Evolutionary conservation across 2,329 filamentous ascomycete genomes (phyloP), one percentile per base, ranked within the genome.

Genomic region (Cordyceps sp.): DNA sequence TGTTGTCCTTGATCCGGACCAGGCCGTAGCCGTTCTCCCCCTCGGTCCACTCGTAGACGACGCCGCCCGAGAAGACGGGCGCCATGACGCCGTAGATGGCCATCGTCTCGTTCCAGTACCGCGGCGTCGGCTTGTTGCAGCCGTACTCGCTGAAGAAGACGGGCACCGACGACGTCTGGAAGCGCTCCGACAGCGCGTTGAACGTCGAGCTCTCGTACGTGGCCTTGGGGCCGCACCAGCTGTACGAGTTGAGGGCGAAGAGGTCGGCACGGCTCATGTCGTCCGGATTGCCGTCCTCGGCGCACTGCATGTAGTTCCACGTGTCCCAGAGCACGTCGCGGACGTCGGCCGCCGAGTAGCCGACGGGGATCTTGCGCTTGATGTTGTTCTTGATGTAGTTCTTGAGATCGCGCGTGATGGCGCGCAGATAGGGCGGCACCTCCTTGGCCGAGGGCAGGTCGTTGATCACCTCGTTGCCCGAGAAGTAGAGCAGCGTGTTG

Each of bases 81-180:
- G 57, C 75, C 78, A 88, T 85, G 25, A 62, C 46, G 35, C 78
- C 67, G 53, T 88, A 88, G 41, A 90, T 73, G 38, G 74, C 62
- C 34, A 61, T 63, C 10, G 84, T 76, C 55, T 90, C 82, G 41
- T 78, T 77, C 58, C 85, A 90, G 44, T 73, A 55, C 42, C 82
- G 78, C 12, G 78, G 75, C n/a, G 58, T 50, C 12, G 73, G 70
- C 24, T 64, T 61, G 59, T 85, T 88, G 69, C 82, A 88, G 37
- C 82, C 82, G 44, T 66, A 78, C 49, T 90, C 82, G 40, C 77
- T 82, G 62, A 82, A 86, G 65, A 88, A 88, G 44, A 86, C 64
- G 21, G 81, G 81, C 24, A 85, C 66, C 13, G 74, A 69, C 25
- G 67, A 69, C 40, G 63, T 63, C 43, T 62, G 55, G 61, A 88